A percentile compares a stretch with the other conserved stretches of the same genome.
These are phyloP conservation scores for Thelonectria blattea DNA, from an alignment of 2,329 filamentous ascomycete species.

Conservation along the genomic window DNA sequence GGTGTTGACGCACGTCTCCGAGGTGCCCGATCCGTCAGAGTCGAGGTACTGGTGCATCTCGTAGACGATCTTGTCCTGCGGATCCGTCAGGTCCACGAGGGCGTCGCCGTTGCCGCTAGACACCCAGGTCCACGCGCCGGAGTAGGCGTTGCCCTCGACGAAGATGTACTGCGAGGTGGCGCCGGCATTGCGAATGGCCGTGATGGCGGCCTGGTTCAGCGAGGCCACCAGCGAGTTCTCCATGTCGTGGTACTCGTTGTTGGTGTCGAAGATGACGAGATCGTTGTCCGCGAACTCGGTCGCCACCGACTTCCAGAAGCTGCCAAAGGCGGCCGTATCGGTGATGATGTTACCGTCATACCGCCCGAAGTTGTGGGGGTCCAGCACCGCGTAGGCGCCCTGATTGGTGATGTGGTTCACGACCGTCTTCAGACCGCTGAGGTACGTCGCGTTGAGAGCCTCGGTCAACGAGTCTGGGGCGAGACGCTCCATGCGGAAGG, in stretches of 20 bases:
- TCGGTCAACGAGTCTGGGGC: conserved; percentile 52
- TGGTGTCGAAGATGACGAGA: conserved; percentile 68
- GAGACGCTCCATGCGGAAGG: conserved; percentile 62
- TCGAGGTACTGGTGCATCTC: conserved; percentile 69
- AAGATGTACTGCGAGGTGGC: conserved; percentile 63
- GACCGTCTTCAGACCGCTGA: conserved; percentile 44
- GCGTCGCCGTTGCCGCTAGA: conserved; percentile 48
- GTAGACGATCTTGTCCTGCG: conserved; percentile 58
- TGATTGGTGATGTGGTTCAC: conserved; percentile 43
- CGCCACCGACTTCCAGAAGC: conserved; percentile 64
- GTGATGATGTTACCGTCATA: conserved; percentile 61
- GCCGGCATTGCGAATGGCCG: conserved; percentile 65
- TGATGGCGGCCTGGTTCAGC: conserved; percentile 69
- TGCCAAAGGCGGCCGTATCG: conserved; percentile 57
- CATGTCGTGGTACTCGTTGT: conserved; percentile 72
- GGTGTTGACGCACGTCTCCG: conserved; percentile 52
- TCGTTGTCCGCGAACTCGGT: conserved; percentile 58
- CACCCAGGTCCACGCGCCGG: conserved; percentile 55
- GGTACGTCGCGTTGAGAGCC: conserved; percentile 46
- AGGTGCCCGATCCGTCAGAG: conserved; percentile 58
- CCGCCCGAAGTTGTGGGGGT: conserved; percentile 68
- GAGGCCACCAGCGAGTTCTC: conserved; percentile 62
- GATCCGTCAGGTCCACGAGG: conserved; percentile 55
- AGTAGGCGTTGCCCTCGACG: conserved; percentile 61
- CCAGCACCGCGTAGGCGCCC: conserved; percentile 59